Evolutionary conservation across 768 basidiomycete species (phyloP).

Genomic region (Ramaria sp.): DNA sequence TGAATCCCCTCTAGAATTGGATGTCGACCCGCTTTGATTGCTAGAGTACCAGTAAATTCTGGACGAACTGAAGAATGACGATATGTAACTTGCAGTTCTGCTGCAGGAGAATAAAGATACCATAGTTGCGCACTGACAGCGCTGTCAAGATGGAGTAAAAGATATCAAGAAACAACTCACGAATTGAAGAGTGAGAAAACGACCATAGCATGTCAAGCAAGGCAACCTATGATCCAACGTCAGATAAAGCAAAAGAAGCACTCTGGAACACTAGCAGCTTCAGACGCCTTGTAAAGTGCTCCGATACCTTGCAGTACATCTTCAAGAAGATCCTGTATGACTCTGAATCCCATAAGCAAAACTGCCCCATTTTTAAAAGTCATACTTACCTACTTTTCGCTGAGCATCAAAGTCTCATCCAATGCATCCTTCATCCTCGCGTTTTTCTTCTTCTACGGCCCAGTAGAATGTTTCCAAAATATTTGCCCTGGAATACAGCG

Average conservation of each 20-base stretch:
- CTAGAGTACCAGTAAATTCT: constrained; percentile 82
- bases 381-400: constrained; percentile 47
- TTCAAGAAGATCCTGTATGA: constrained; percentile 66
- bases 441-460: constrained; percentile 69
- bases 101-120: constrained; percentile 16
- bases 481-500: background rate
- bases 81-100: background rate
- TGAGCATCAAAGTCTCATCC: constrained; percentile 81
- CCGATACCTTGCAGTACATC: constrained; percentile 65
- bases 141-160: background rate
- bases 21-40: constrained; percentile 82
- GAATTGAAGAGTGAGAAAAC: constrained; percentile 73
- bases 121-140: constrained; percentile 37
- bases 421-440: constrained; percentile 82
- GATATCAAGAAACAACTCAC: constrained; percentile 31
- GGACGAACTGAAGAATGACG: constrained; percentile 53
- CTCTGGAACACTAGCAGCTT: constrained; percentile 40
- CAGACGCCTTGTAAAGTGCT: constrained; percentile 80
- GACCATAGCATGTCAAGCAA: constrained; percentile 85
- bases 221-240: constrained; percentile 45
- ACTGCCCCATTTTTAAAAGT: background rate
- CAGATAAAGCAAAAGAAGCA: background rate
- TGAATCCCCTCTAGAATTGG: constrained; percentile 75
- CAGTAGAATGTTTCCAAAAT: background rate
- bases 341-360: constrained; percentile 29